These are phyloP conservation scores for Entomortierella beljakovae DNA, from an alignment of 192 early-diverging fungal genomes.

Conservation along the genomic window DNA sequence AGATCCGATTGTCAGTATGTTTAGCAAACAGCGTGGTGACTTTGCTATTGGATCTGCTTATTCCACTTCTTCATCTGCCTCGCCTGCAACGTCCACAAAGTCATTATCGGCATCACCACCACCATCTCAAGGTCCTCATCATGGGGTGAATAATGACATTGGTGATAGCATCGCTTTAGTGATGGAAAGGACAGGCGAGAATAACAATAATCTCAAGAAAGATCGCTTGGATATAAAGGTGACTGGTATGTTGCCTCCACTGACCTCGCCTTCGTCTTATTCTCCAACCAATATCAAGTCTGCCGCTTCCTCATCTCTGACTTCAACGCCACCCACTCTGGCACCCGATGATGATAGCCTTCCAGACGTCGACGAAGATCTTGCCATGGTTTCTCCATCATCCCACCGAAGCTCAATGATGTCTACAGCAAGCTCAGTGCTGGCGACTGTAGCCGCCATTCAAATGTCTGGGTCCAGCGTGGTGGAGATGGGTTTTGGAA, in stretches of 20 bases:
- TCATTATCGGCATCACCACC: constrained; percentile 38
- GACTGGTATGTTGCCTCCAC: neutral
- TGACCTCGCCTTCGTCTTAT: neutral
- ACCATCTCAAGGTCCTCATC: neutral
- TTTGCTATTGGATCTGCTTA: constrained; percentile 24
- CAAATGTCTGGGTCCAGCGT: neutral
- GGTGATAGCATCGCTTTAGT: no score
- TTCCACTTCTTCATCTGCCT: constrained; percentile 20
- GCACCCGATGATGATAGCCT: constrained; percentile 19
- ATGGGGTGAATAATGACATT: neutral
- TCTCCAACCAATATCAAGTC: constrained; percentile 15
- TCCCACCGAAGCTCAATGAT: constrained; percentile 10
- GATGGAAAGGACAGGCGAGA: no score
- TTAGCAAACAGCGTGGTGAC: constrained; percentile 44
- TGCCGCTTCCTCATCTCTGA: constrained; percentile 1
- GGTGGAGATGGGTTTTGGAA: constrained; percentile 9
- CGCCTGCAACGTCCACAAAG: constrained; percentile 39
- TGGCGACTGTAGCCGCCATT: neutral
- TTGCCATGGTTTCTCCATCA: constrained; percentile 3
- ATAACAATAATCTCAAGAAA: neutral
- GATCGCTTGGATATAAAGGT: neutral
- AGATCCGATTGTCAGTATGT: constrained; percentile 41
- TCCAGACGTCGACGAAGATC: constrained; percentile 4
- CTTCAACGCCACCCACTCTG: constrained; percentile 20
- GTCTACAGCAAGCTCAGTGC: neutral